These are phyloP conservation scores for Suillus tomentosus DNA, from an alignment of 768 basidiomycete species.

Conservation along the genomic window DNA sequence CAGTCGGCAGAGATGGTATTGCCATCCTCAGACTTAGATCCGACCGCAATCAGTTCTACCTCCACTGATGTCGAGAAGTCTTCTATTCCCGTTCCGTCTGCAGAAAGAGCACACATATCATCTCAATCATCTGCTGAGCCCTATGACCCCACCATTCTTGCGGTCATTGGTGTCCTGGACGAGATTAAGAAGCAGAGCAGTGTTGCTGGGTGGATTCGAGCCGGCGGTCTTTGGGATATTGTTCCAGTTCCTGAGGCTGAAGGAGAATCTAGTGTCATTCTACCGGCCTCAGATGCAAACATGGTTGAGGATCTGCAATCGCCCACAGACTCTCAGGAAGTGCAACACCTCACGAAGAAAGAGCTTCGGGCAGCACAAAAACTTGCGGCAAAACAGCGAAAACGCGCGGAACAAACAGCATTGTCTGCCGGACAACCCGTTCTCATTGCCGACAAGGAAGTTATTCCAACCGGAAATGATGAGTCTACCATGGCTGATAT, in stretches of 20 bases:
- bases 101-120: neutral
- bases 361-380: neutral
- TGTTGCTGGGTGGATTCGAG: conserved; percentile 66
- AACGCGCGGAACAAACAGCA: neutral
- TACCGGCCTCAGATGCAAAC: neutral
- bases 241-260: neutral
- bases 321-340: neutral
- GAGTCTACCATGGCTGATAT: conserved; percentile 17
- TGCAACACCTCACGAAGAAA: neutral
- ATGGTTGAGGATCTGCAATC: neutral
- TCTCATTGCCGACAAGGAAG: neutral
- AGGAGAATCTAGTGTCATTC: conserved; percentile 10
- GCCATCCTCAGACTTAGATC: conserved; percentile 11
- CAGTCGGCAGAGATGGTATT: neutral
- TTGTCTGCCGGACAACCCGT: neutral
- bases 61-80: neutral
- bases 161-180: conserved; percentile 68
- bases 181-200: conserved; percentile 58
- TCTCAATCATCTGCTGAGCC: conserved; percentile 16
- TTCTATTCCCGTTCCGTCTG: neutral
- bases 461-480: conserved; percentile 19
- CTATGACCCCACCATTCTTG: conserved; percentile 57
- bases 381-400: neutral
- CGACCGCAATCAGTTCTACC: conserved; percentile 4
- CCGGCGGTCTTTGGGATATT: conserved; percentile 47